A percentile compares a stretch with the other conserved stretches of the same genome.
phyloP scores from a whole-genome alignment of 106 monocot genomes.

The Vanilla planifolia region DNA sequence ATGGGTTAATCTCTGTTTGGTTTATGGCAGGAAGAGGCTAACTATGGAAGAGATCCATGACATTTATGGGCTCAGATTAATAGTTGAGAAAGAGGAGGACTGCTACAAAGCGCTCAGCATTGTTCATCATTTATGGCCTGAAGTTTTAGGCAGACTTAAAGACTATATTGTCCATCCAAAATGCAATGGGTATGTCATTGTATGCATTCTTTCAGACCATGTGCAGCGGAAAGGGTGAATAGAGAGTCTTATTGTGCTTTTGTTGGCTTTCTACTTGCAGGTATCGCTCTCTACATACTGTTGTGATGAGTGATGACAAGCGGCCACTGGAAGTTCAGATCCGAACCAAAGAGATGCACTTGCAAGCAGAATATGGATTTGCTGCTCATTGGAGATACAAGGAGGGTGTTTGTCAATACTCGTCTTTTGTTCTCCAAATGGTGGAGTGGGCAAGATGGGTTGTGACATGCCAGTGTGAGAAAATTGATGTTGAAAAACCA shows the following conservation, averaged over 20 bases:
- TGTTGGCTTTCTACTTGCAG: constrained; percentile 23
- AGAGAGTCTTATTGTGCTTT: background rate
- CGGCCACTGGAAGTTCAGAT: constrained; percentile 82
- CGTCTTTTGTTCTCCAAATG: constrained; percentile 70
- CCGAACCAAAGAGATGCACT: constrained; percentile 90
- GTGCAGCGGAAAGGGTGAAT: background rate
- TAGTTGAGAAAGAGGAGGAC: constrained; percentile 76
- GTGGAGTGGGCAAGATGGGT: constrained; percentile 90
- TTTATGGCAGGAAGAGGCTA: constrained; percentile 38
- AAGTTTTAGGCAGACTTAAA: constrained; percentile 56
- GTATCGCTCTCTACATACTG: constrained; percentile 53
- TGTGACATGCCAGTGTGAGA: constrained; percentile 69
- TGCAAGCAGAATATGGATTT: constrained; percentile 81
- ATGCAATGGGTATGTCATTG: constrained; percentile 65
- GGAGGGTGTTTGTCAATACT: constrained; percentile 44
- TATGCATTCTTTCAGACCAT: background rate
- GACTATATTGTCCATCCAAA: constrained; percentile 81
- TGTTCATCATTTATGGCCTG: constrained; percentile 74
- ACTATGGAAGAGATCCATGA: constrained; percentile 82
- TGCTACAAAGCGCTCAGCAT: constrained; percentile 59
- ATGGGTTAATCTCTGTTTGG: background rate
- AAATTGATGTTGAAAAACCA: constrained; percentile 24
- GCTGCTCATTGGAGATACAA: constrained; percentile 96
- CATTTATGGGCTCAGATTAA: constrained; percentile 72
- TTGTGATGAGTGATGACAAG: constrained; percentile 34